A percentile compares a stretch with the other conserved stretches of the same genome.
These are phyloP conservation scores for Psilocybe tampanensis DNA, from an alignment of 768 basidiomycete species.

Conservation along the genomic window DNA sequence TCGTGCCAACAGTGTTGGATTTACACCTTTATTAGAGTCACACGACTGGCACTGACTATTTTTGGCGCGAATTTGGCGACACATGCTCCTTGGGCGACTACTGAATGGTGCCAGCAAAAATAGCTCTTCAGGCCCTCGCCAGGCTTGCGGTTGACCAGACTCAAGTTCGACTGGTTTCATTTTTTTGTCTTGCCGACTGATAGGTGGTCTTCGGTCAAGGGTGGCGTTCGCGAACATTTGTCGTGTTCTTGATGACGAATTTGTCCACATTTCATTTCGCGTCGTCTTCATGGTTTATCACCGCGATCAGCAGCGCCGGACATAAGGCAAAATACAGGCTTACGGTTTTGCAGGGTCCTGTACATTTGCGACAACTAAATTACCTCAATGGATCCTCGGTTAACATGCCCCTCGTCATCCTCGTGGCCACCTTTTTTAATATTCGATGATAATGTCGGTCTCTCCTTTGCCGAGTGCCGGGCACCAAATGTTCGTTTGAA, in stretches of 20 bases:
- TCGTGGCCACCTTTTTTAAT: not conserved
- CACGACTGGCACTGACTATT: not conserved
- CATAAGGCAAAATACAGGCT: not conserved
- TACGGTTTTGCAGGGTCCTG: not conserved
- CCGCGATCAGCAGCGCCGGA: not conserved
- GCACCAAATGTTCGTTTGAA: not conserved
- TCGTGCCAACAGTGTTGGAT: not conserved
- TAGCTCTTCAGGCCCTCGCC: not conserved
- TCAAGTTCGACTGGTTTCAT: not conserved
- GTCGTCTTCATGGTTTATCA: not conserved
- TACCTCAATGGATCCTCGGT: no score
- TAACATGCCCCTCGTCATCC: no score
- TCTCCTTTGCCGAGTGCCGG: not conserved
- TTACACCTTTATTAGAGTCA: not conserved
- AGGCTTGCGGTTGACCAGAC: not conserved
- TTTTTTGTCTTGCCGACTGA: not conserved
- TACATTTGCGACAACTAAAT: no score
- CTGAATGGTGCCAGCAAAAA: not conserved
- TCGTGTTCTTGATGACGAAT: not conserved
- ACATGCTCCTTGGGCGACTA: constrained; percentile 2
- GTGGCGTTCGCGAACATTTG: no score
- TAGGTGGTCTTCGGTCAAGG: not conserved
- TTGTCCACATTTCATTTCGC: not conserved
- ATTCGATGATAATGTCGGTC: not conserved
- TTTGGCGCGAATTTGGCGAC: not conserved